A percentile compares a stretch with the other conserved stretches of the same genome.
phyloP scores from a whole-genome alignment of 345 rosid species.

The Isatis tinctoria region DNA sequence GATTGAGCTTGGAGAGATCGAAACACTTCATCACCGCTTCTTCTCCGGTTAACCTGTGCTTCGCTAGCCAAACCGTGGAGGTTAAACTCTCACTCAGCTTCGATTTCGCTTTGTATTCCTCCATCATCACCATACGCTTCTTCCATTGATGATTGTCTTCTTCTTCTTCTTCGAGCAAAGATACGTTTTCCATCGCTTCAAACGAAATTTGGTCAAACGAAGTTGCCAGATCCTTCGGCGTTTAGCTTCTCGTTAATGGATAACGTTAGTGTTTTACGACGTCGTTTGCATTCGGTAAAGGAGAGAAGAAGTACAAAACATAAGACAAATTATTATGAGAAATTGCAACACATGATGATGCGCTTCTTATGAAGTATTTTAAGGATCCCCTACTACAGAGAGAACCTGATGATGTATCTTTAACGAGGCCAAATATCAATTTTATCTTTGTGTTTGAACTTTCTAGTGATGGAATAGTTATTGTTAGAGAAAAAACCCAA shows the following conservation, averaged over 20 bases:
- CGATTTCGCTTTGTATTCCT: constrained; percentile 41
- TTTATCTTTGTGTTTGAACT: too few relatives aligned
- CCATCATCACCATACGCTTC: constrained; percentile 2
- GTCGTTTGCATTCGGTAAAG: neutral
- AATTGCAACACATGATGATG: too few relatives aligned
- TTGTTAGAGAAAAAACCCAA: too few relatives aligned
- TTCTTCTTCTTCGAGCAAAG: neutral
- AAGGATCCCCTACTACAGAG: too few relatives aligned
- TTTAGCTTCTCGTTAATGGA: neutral
- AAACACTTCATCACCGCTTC: constrained; percentile 60
- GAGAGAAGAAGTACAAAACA: too few relatives aligned
- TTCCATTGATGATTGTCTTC: neutral
- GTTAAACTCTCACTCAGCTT: constrained; percentile 48
- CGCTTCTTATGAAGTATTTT: too few relatives aligned
- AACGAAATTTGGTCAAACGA: neutral
- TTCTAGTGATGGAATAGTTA: too few relatives aligned
- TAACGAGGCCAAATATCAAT: too few relatives aligned
- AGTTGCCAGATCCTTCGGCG: neutral
- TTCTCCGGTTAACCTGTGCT: constrained; percentile 41
- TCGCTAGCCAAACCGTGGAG: constrained; percentile 52
- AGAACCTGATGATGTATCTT: too few relatives aligned
- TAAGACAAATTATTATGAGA: too few relatives aligned
- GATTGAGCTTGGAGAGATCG: constrained; percentile 46
- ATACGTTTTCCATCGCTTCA: neutral
- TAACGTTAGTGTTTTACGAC: constrained; percentile 14